Base-by-base conservation (phyloP, 805 yeast genomes). In the Ogataea sp. region DNA sequence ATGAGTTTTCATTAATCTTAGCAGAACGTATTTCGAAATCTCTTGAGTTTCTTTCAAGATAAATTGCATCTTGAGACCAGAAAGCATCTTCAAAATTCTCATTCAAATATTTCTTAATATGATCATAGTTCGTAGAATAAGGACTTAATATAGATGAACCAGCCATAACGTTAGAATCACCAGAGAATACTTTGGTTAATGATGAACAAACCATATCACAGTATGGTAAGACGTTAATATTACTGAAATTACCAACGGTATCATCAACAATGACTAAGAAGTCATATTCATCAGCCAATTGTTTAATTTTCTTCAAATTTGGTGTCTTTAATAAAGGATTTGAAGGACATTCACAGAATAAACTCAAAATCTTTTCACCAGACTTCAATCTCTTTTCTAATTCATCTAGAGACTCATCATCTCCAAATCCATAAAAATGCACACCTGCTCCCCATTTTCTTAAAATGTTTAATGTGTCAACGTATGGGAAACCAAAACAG, bases 401-500 rank as follows among this genome's bases (percentile, higher is more conserved):
- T 38, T 79, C 79, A 38, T 69, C 76, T 37, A 88, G 59, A 1
- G 87, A 72, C 20, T 67, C 70, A 41, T 78, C 81, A 51, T 86
- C 95, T 17, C 96, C 96, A 48, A 75, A 65, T 3, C 96, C 96
- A 47, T 80, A 78, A 58, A 88, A 90, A 48, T 79, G 79, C 30
- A 83, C 84, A 28, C 97, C 97, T 3, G 89, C 84, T 14, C 97
- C 97, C 70, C 88, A 93, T 58, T 89, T 90, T 52, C 73, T 72
- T 51, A 93, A 68, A 42, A 93, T 79, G 49, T 85, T 86, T 40
- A 87, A 68, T 0, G 97, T 89, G 58, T 93, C 97, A 23, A 86
- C 93, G 59, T 90, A 93, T 6, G 97, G 96, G 63, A 89, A 88
- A 1, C 99, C 99, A 61, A 85, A 90, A 62, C 96, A 87, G 2